These are phyloP conservation scores for Pythium insidiosum DNA, from an alignment of 352 stramenopile genomes.

Conservation along the genomic window DNA sequence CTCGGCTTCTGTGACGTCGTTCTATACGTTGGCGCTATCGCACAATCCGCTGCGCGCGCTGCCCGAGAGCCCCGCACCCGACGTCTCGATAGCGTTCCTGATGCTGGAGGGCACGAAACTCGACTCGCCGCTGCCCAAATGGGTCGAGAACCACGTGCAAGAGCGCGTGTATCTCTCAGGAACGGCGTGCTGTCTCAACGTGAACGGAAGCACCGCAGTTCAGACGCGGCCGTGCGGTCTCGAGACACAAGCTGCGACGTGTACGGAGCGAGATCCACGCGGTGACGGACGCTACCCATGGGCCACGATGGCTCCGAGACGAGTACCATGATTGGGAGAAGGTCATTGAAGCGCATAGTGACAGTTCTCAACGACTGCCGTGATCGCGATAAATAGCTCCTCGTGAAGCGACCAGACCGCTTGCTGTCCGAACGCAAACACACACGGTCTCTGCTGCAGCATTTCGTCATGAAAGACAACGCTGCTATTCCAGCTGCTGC, in stretches of 20 bases:
- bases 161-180: neutral
- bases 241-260: no score
- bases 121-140: neutral
- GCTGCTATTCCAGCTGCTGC: no score
- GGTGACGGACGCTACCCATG: neutral
- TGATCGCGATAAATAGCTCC: no score
- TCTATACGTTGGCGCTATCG: constrained; percentile 4
- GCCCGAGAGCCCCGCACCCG: neutral
- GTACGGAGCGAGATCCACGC: neutral
- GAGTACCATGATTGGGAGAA: no score
- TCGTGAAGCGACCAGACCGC: no score
- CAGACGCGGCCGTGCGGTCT: neutral
- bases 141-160: neutral
- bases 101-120: neutral
- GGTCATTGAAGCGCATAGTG: no score
- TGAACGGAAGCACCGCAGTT: neutral
- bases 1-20: no score
- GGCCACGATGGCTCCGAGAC: neutral
- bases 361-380: no score
- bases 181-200: neutral
- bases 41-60: constrained; percentile 4
- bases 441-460: no score
- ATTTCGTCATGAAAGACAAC: no score
- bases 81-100: neutral
- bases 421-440: no score